Conservation (phyloP, 768 basidiomycete genomes). For the Lyophyllum shimeji region DNA sequence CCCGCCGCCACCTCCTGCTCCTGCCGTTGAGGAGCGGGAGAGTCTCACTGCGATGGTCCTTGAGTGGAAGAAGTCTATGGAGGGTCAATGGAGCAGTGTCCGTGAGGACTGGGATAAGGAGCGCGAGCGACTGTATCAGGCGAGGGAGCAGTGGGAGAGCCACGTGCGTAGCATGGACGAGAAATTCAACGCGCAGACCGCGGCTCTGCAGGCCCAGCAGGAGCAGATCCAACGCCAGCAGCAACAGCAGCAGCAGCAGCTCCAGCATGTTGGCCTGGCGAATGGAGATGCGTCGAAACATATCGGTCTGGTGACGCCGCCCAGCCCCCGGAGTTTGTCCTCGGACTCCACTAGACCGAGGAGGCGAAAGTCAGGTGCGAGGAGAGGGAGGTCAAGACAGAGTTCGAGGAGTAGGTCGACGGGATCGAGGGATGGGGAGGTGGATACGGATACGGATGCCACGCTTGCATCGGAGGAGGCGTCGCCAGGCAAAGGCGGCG, state of each 20-base stretch:
- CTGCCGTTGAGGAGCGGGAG: slow-evolving; percentile 36
- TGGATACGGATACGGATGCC: slow-evolving; percentile 24
- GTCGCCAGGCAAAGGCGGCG: slow-evolving; percentile 21
- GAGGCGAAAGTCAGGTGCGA: slow-evolving; percentile 33
- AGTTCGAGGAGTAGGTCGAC: slow-evolving; percentile 21
- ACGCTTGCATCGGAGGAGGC: slow-evolving; percentile 35
- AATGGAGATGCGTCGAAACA: slow-evolving; percentile 40
- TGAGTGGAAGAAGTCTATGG: slow-evolving; percentile 78
- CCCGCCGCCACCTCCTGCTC: background rate
- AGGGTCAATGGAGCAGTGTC: slow-evolving; percentile 75
- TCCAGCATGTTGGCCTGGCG: slow-evolving; percentile 8
- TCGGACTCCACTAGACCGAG: slow-evolving; percentile 59
- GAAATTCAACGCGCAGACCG: slow-evolving; percentile 31
- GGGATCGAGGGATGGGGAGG: slow-evolving; percentile 17
- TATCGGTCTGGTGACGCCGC: slow-evolving; percentile 67
- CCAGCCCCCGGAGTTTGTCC: slow-evolving; percentile 71
- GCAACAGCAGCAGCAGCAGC: slow-evolving; percentile 20
- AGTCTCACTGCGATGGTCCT: slow-evolving; percentile 53
- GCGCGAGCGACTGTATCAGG: slow-evolving; percentile 68
- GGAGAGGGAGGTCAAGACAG: slow-evolving; percentile 24
- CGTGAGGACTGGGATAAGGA: slow-evolving; percentile 84
- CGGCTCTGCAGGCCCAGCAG: slow-evolving; percentile 14
- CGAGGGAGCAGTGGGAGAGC: slow-evolving; percentile 81
- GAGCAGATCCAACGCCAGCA: slow-evolving; percentile 21
- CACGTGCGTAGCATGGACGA: slow-evolving; percentile 56